Evolutionary conservation across 208 protist species (phyloP).

Genomic region (Trypanosomatidae sp.): DNA sequence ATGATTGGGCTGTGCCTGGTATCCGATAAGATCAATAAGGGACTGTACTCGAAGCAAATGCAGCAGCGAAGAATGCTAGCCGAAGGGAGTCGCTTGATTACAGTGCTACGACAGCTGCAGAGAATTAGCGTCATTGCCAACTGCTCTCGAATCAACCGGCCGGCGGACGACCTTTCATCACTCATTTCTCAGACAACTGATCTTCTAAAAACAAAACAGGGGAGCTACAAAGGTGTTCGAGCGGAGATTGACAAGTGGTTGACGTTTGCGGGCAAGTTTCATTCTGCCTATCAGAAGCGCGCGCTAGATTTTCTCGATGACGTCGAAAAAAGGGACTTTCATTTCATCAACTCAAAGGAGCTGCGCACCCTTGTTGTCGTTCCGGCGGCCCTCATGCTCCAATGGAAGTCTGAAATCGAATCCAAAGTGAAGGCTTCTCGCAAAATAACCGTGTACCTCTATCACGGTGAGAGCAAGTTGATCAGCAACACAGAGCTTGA

Average conservation of each 20-base stretch:
- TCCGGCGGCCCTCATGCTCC: slow-evolving; percentile 90
- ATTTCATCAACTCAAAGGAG: slow-evolving; percentile 80
- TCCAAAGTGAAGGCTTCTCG: slow-evolving; percentile 61
- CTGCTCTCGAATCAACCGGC: slow-evolving; percentile 83
- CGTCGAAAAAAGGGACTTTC: slow-evolving; percentile 70
- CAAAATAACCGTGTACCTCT: slow-evolving; percentile 67
- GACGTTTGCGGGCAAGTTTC: slow-evolving; percentile 79
- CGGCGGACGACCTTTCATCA: slow-evolving; percentile 50
- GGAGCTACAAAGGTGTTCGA: slow-evolving; percentile 32
- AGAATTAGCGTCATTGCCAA: slow-evolving; percentile 81
- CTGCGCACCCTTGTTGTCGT: slow-evolving; percentile 92
- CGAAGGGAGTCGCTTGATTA: slow-evolving; percentile 64
- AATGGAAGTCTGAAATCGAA: slow-evolving; percentile 92
- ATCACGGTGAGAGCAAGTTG: slow-evolving; percentile 79
- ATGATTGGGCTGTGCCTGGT: slow-evolving; percentile 90
- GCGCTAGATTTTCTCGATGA: slow-evolving; percentile 79
- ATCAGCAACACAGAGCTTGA: slow-evolving; percentile 75
- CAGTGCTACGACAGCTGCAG: slow-evolving; percentile 82
- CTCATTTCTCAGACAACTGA: slow-evolving; percentile 50
- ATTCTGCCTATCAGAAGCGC: slow-evolving; percentile 73
- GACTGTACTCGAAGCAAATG: slow-evolving; percentile 27
- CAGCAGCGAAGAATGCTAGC: slow-evolving; percentile 34
- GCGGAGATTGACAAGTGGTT: slow-evolving; percentile 85
- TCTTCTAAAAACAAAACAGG: slow-evolving; percentile 21
- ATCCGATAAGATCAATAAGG: slow-evolving; percentile 57